These are phyloP conservation scores for Poterioochromonas sp. DNA, from an alignment of 352 stramenopile genomes.

Conservation along the genomic window DNA sequence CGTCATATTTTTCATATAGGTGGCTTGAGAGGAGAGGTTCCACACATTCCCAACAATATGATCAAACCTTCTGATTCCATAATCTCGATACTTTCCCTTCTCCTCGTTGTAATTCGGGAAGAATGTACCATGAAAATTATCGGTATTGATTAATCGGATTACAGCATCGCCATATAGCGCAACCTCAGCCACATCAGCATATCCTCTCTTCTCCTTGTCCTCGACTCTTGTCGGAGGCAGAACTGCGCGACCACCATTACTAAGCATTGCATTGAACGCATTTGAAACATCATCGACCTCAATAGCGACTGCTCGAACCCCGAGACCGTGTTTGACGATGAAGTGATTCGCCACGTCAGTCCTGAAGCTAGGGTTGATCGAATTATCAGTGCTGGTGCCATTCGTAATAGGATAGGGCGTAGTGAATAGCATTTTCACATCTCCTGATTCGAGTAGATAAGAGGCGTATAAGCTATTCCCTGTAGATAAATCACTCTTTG, in stretches of 20 bases:
- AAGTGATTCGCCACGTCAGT: constrained; percentile 58
- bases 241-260: constrained; percentile 57
- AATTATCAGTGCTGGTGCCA: not conserved
- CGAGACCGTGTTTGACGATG: constrained; percentile 63
- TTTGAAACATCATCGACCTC: constrained; percentile 61
- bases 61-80: constrained; percentile 66
- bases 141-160: constrained; percentile 62
- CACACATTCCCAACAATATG: constrained; percentile 78
- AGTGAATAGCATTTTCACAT: constrained; percentile 71
- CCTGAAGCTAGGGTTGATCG: not conserved
- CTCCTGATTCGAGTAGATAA: constrained; percentile 65
- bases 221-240: constrained; percentile 53
- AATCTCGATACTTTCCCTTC: constrained; percentile 15
- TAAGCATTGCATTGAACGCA: constrained; percentile 62
- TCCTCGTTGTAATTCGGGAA: constrained; percentile 60
- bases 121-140: constrained; percentile 60
- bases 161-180: constrained; percentile 74
- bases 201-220: constrained; percentile 55
- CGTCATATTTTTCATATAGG: constrained; percentile 52
- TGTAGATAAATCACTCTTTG: constrained; percentile 56
- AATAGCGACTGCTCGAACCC: constrained; percentile 65
- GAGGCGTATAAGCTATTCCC: constrained; percentile 67
- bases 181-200: constrained; percentile 60
- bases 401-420: constrained; percentile 60
- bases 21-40: constrained; percentile 63